Conservation (phyloP, 202 grass and related monocot species). For the Saccharum hybrid region DNA sequence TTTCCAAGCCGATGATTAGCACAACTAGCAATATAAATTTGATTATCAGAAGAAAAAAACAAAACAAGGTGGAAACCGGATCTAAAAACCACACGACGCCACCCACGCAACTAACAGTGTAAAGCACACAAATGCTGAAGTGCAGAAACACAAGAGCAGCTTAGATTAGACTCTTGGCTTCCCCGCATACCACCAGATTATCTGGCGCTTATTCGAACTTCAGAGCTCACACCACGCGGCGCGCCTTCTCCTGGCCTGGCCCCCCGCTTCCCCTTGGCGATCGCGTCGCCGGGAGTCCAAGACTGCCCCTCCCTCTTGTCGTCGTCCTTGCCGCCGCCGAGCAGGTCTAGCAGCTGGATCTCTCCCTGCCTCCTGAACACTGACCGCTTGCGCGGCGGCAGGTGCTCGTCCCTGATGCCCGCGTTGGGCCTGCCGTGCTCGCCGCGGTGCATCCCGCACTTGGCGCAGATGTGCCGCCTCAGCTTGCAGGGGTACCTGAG, state of each 20-base stretch:
- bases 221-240: not conserved
- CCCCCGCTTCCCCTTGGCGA: constrained; percentile 27
- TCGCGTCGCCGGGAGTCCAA: not conserved
- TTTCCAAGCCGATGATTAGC: too few relatives aligned
- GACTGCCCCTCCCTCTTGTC: not conserved
- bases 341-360: not conserved
- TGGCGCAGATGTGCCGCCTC: constrained; percentile 24
- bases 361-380: constrained; percentile 21
- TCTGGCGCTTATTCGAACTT: not conserved
- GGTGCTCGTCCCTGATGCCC: constrained; percentile 26
- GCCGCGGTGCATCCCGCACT: constrained; percentile 6
- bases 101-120: too few relatives aligned
- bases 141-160: not conserved
- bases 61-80: too few relatives aligned
- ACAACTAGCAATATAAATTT: too few relatives aligned
- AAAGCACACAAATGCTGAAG: not conserved
- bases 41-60: too few relatives aligned
- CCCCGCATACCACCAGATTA: not conserved
- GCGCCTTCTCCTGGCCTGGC: constrained; percentile 25
- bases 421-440: constrained; percentile 7
- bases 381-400: constrained; percentile 46
- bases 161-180: not conserved
- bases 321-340: not conserved
- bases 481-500: constrained; percentile 34
- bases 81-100: too few relatives aligned